Base-by-base conservation (phyloP, 176 grass and related monocot species). In the Pontederia crassipes region DNA sequence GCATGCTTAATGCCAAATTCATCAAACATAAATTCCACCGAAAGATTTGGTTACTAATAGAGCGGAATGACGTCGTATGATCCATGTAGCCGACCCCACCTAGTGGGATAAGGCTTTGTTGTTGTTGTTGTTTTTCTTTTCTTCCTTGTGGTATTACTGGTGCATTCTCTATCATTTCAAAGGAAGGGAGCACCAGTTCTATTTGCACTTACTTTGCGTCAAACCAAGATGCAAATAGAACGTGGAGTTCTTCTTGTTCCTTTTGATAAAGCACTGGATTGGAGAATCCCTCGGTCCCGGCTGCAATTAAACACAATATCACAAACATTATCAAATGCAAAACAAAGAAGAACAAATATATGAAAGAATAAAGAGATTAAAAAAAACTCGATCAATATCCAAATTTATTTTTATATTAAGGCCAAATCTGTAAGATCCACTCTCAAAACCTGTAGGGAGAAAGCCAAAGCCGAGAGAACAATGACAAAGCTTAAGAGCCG, bases 241-340 rank as follows among this genome's bases (percentile, higher is more conserved):
- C 2, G 80, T 95, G 1, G 86, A 95, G 51, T 76, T 89, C 65
- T 74, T 89, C 72, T 82, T 89, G 75, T 89, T 89, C 77, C 90
- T 89, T 67, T 50, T 81, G 60, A 95, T 95, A 58, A 95, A 89
- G 78, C 90, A 95, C 28, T 86, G 90, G 74, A 95, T 84, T 51
- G 86, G 82, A 27, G 62, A 78, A 83, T 89, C 82, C 28, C 67
- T 84, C 9, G 90, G 86, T 52, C 86, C 86, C 49, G 90, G 77
- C 90, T 95, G 80, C 51, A 49, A 15, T 62, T 61, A 18, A 12
- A 12, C 64, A 24, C 26, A 40, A 0, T 15, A 4, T 15, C n/a
- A 54, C 51, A 15, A 54, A 4, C 51, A 54, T 15, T 52, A 54
- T 12, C 12, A 17, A 15, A 16, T 17, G 10, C 12, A 53, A 12